Evolutionary conservation across 2,329 filamentous ascomycete genomes (phyloP).

Genomic region (Arthrobotrys sinensis): DNA sequence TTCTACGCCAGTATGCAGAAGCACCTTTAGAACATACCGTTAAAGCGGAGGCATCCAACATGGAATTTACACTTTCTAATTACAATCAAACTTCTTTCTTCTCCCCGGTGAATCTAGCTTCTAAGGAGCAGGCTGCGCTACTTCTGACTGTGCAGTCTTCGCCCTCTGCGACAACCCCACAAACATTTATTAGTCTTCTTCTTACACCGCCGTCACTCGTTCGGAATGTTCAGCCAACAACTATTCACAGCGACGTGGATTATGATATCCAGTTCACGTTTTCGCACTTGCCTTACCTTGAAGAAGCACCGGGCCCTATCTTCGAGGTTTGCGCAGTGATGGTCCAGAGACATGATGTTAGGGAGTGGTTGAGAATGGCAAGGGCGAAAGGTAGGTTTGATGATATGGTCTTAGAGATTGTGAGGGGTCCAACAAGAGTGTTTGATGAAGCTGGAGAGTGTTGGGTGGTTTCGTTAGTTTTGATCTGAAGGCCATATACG

Average conservation of each 20-base stretch:
- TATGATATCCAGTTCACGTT: constrained; percentile 43
- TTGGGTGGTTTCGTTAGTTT: constrained; percentile 34
- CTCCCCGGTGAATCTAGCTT: not conserved
- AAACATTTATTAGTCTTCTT: constrained; percentile 9
- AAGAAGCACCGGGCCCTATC: constrained; percentile 10
- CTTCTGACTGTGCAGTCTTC: constrained; percentile 20
- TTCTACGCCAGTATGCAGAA: not conserved
- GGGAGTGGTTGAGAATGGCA: constrained; percentile 7
- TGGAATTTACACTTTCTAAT: constrained; percentile 2
- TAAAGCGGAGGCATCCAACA: constrained; percentile 12
- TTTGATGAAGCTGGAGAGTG: constrained; percentile 39
- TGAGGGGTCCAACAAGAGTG: constrained; percentile 27
- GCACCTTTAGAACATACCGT: not conserved
- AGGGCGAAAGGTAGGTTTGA: not conserved
- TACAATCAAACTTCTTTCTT: not conserved
- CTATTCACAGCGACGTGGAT: constrained; percentile 12
- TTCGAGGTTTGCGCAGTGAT: constrained; percentile 30
- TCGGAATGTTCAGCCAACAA: not conserved
- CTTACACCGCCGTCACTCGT: not conserved
- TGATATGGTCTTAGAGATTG: constrained; percentile 31
- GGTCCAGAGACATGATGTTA: constrained; percentile 11
- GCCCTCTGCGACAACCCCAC: not conserved
- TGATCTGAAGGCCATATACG: not conserved
- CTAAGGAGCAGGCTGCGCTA: not conserved
- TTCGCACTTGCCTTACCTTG: constrained; percentile 22